Conservation (phyloP, 2,329 filamentous ascomycete species). For the Phialocephala subalpina region DNA sequence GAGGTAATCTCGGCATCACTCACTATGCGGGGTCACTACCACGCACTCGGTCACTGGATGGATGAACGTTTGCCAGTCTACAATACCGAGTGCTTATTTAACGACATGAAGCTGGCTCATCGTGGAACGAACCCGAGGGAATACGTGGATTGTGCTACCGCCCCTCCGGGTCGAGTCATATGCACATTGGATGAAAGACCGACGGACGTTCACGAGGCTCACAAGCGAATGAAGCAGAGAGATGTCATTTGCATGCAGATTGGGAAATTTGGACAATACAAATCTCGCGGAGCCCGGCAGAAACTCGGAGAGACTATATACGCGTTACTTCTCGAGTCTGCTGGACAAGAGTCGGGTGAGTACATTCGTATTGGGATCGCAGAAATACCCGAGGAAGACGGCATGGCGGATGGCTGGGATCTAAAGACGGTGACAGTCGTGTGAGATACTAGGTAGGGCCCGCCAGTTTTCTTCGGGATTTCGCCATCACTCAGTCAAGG, state of each 20-base stretch:
- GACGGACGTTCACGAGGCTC: no score
- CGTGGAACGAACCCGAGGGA: background rate
- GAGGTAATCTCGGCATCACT: background rate
- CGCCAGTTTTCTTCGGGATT: no score
- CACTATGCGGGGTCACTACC: background rate
- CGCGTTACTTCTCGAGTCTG: conserved; percentile 10
- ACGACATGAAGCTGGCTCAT: background rate
- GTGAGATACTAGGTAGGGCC: background rate
- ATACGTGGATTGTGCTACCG: background rate
- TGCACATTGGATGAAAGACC: conserved; percentile 14
- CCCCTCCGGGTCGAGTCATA: conserved; percentile 6
- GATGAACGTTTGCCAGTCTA: background rate
- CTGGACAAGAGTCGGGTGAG: background rate
- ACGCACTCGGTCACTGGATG: background rate
- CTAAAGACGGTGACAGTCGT: conserved; percentile 6
- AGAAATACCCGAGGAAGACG: conserved; percentile 17
- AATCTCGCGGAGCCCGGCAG: background rate
- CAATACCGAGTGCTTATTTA: background rate
- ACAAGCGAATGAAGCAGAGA: background rate
- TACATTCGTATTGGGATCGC: conserved; percentile 17
- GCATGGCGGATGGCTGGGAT: conserved; percentile 14
- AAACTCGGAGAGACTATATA: background rate
- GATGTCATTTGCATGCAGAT: conserved; percentile 16
- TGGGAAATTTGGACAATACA: background rate
- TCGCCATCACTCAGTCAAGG: no score